A percentile compares a stretch with the other conserved stretches of the same genome.
Evolutionary conservation across 1,284 basidiomycete species (phyloP).

Genomic region (Pascua guehoae): DNA sequence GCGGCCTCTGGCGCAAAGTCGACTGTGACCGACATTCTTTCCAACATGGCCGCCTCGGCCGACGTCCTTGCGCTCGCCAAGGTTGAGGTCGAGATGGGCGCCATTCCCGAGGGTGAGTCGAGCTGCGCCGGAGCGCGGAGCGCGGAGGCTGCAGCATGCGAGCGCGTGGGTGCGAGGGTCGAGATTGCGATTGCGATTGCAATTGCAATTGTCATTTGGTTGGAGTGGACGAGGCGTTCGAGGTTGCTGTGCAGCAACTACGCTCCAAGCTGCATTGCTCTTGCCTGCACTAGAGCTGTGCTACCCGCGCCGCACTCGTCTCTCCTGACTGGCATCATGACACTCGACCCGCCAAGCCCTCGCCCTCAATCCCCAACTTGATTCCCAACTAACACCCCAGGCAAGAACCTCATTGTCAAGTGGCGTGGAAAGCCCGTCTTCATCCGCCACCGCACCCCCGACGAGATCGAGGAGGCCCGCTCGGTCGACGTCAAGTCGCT

Average conservation of each 20-base stretch:
- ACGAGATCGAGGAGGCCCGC: slow-evolving; percentile 93
- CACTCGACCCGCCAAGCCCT: neutral
- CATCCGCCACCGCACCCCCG: slow-evolving; percentile 89
- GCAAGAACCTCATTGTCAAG: slow-evolving; percentile 76
- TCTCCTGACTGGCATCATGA: neutral
- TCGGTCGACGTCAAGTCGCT: slow-evolving; percentile 76
- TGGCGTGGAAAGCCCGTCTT: slow-evolving; percentile 99
- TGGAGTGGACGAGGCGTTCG: too few relatives aligned
- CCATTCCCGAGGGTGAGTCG: slow-evolving; percentile 90
- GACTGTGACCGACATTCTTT: slow-evolving; percentile 87
- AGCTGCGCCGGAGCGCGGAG: slow-evolving; percentile 1
- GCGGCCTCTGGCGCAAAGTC: slow-evolving; percentile 93
- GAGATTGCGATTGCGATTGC: neutral
- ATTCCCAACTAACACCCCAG: slow-evolving; percentile 16
- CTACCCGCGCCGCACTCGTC: neutral
- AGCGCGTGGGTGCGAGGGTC: neutral
- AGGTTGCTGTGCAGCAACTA: too few relatives aligned
- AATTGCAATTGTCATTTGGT: too few relatives aligned
- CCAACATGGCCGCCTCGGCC: slow-evolving; percentile 94
- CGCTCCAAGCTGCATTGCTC: neutral
- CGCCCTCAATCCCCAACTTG: neutral
- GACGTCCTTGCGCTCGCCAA: slow-evolving; percentile 98
- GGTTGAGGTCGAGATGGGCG: slow-evolving; percentile 87
- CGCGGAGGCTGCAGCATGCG: neutral
- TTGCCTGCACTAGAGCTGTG: neutral